phyloP scores from a whole-genome alignment of 441 rosid genomes.

The Erysimum cheiri region DNA sequence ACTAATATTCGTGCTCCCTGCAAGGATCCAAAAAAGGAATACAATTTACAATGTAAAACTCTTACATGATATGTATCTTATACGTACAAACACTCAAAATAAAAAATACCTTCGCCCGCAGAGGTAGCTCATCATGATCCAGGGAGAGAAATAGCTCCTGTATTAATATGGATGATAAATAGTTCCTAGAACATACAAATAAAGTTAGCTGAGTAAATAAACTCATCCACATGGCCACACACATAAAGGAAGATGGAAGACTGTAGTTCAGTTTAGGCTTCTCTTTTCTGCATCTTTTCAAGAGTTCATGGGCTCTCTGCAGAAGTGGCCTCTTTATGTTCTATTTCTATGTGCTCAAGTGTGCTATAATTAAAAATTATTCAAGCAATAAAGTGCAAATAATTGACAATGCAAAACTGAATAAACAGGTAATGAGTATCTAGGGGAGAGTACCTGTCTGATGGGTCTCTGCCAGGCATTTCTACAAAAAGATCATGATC shows the following conservation, averaged over 20 bases:
- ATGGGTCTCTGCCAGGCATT: conserved; percentile 99
- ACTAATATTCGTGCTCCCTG: conserved; percentile 98
- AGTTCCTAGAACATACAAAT: conserved; percentile 78
- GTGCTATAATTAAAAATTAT: neutral
- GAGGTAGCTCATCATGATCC: conserved; percentile 98
- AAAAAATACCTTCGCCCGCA: conserved; percentile 75
- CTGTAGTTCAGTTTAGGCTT: conserved; percentile 26
- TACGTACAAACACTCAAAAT: conserved; percentile 16
- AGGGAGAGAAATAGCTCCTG: conserved; percentile 97
- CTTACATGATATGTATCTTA: conserved; percentile 30
- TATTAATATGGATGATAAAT: conserved; percentile 92
- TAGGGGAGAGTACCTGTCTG: conserved; percentile 74
- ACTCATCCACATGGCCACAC: conserved; percentile 6
- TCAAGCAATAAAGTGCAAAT: conserved; percentile 10
- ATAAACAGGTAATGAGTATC: conserved; percentile 26
- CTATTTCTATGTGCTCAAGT: conserved; percentile 18
- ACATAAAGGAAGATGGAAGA: conserved; percentile 22
- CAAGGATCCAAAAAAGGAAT: conserved; percentile 41
- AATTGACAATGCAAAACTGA: conserved; percentile 21
- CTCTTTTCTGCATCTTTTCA: conserved; percentile 22
- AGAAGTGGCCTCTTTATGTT: conserved; percentile 26
- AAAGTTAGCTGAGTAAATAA: conserved; percentile 32
- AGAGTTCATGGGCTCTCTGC: conserved; percentile 21
- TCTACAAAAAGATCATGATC: conserved; percentile 99
- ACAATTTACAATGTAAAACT: conserved; percentile 8